Evolutionary conservation across 345 rosid species (phyloP), one percentile per base, ranked within the genome.

Genomic region (Balakata baccata): DNA sequence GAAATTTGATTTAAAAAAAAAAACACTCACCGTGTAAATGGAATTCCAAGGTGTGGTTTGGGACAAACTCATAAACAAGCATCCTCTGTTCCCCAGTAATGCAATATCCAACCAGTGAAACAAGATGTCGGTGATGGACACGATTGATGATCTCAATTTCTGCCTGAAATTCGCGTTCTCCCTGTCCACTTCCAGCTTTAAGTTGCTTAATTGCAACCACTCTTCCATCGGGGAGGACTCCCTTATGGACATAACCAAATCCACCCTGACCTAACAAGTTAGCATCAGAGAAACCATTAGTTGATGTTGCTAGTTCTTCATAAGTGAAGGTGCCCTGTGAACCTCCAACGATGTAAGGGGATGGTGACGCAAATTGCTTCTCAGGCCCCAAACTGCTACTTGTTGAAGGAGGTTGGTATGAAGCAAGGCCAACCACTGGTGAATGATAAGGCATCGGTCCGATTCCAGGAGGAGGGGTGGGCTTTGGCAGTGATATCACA

Each of bases 111-210:
- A 74, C 13, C 66, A 78, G 60, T 17, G 78, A 69, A 69, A 74
- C 78, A 74, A 78, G 81, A 69, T 78, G 81, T 0, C 70, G 71
- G 34, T 78, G 81, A 63, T 74, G 78, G 7, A 78, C 51, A 2
- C 78, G 74, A 59, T 70, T 78, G 39, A 78, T 74, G 50, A 41
- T 78, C 66, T 74, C 81, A 69, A 78, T 78, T 62, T 78, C 81
- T 3, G 81, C 81, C 66, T 57, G 81, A 69, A 78, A 78, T 9
- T 78, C 81, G 23, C 81, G 81, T 69, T 78, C 78, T 5, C 81
- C 81, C 69, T 78, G 81, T 51, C 78, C n/a, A 50, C 81, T 78
- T 38, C 74, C 81, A 46, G 71, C 58, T 78, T 78, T 78, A 47
- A 78, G 81, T 74, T 69, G 77, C 66, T 78, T 78, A 63, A 78